Conservation (phyloP, 129 eudicot genomes). For the Ambrosia artemisiifolia region DNA sequence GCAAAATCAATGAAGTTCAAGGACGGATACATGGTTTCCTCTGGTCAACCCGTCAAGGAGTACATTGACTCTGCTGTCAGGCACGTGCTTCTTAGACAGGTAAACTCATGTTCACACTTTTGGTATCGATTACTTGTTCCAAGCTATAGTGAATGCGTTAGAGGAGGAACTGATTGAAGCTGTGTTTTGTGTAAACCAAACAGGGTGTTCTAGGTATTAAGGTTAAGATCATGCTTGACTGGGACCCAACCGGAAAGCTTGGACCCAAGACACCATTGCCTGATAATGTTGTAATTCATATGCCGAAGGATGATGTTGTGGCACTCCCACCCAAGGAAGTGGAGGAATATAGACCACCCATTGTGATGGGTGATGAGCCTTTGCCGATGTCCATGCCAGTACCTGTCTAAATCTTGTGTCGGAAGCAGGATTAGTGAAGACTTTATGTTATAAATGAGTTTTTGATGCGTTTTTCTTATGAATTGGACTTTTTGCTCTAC, state of each 20-base stretch:
- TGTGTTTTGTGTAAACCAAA: not conserved
- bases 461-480: not conserved
- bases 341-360: constrained; percentile 33
- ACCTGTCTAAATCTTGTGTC: constrained; percentile 1
- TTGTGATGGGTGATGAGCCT: constrained; percentile 33
- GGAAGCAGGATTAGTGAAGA: not conserved
- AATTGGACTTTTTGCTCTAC: not conserved
- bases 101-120: not conserved
- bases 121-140: not conserved
- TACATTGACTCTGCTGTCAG: constrained; percentile 80
- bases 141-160: not conserved
- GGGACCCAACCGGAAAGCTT: constrained; percentile 65
- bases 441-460: constrained; percentile 7
- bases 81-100: constrained; percentile 79
- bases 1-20: constrained; percentile 81
- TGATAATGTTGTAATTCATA: constrained; percentile 46
- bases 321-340: constrained; percentile 34
- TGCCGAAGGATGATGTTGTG: constrained; percentile 44
- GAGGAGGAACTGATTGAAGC: not conserved
- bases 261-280: constrained; percentile 68
- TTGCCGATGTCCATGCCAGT: constrained; percentile 25
- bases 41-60: constrained; percentile 75
- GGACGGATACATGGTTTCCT: constrained; percentile 77
- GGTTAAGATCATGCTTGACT: constrained; percentile 62
- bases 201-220: constrained; percentile 72